Evolutionary conservation across 2,329 filamentous ascomycete species (phyloP).

Genomic region (Exophiala viscosa): DNA sequence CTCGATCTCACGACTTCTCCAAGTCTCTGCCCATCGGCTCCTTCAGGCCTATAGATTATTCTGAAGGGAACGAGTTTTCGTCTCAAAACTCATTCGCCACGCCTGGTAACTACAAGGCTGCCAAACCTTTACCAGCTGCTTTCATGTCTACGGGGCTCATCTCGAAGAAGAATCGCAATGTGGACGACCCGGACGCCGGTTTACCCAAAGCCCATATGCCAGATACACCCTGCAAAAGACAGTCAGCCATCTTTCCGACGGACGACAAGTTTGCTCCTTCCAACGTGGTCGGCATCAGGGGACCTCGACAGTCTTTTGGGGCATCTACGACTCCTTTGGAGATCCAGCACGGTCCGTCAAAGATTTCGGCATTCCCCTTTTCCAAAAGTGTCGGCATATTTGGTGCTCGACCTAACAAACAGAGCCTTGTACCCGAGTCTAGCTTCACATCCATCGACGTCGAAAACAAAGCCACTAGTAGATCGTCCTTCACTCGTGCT

Average conservation of each 20-base stretch:
- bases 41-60: slow-evolving; percentile 49
- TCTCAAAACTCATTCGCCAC: slow-evolving; percentile 61
- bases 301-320: slow-evolving; percentile 69
- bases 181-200: slow-evolving; percentile 60
- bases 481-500: slow-evolving; percentile 52
- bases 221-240: slow-evolving; percentile 94
- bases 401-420: slow-evolving; percentile 51
- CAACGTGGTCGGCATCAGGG: slow-evolving; percentile 59
- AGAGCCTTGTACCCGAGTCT: slow-evolving; percentile 51
- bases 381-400: slow-evolving; percentile 61
- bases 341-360: slow-evolving; percentile 55
- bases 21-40: slow-evolving; percentile 71
- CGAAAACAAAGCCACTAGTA: slow-evolving; percentile 63
- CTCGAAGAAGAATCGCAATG: slow-evolving; percentile 86
- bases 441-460: slow-evolving; percentile 80
- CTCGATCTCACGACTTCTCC: slow-evolving; percentile 42
- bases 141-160: slow-evolving; percentile 94
- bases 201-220: slow-evolving; percentile 69
- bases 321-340: slow-evolving; percentile 80
- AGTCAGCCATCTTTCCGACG: slow-evolving; percentile 65
- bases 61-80: slow-evolving; percentile 29
- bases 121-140: slow-evolving; percentile 72
- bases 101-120: slow-evolving; percentile 70
- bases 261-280: slow-evolving; percentile 54
- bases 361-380: slow-evolving; percentile 66